Evolutionary conservation across 2,329 filamentous ascomycete genomes (phyloP).

Genomic region (Phialophora macrospora): DNA sequence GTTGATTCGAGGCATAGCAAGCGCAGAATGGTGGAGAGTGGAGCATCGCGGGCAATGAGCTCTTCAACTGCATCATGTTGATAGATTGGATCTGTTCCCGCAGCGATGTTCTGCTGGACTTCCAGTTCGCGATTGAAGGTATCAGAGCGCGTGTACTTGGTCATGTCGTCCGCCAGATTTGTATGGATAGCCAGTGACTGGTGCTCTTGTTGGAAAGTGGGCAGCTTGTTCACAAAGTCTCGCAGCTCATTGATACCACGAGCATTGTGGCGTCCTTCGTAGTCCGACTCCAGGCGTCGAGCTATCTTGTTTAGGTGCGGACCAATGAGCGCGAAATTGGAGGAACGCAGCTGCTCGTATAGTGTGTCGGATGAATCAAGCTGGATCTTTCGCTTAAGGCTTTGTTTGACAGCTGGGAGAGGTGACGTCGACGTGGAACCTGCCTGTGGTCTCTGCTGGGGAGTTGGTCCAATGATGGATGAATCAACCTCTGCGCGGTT

Average conservation of each 20-base stretch:
- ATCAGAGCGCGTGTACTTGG: slow-evolving; percentile 88
- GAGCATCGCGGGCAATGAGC: slow-evolving; percentile 84
- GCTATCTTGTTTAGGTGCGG: slow-evolving; percentile 88
- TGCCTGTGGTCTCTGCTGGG: slow-evolving; percentile 57
- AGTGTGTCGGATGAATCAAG: slow-evolving; percentile 88
- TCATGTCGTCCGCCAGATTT: slow-evolving; percentile 89
- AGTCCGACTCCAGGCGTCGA: slow-evolving; percentile 81
- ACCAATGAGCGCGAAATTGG: slow-evolving; percentile 94
- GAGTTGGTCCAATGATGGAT: slow-evolving; percentile 78
- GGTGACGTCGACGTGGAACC: slow-evolving; percentile 61
- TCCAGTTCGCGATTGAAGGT: slow-evolving; percentile 86
- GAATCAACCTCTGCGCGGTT: slow-evolving; percentile 94
- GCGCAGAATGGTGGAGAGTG: slow-evolving; percentile 79
- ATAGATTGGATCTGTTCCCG: slow-evolving; percentile 82
- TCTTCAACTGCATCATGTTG: slow-evolving; percentile 93
- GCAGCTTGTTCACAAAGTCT: slow-evolving; percentile 92
- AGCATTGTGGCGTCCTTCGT: slow-evolving; percentile 82
- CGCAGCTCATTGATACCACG: slow-evolving; percentile 90
- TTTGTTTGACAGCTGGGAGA: slow-evolving; percentile 61
- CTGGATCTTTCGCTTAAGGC: slow-evolving; percentile 82
- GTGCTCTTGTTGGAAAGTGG: slow-evolving; percentile 90
- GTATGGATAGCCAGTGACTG: slow-evolving; percentile 92
- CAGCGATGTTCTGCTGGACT: slow-evolving; percentile 93
- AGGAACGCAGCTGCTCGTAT: slow-evolving; percentile 83
- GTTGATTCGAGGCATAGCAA: slow-evolving; percentile 90